Evolutionary conservation across 345 rosid species (phyloP), one percentile per base, ranked within the genome.

Genomic region (Laguncularia racemosa): DNA sequence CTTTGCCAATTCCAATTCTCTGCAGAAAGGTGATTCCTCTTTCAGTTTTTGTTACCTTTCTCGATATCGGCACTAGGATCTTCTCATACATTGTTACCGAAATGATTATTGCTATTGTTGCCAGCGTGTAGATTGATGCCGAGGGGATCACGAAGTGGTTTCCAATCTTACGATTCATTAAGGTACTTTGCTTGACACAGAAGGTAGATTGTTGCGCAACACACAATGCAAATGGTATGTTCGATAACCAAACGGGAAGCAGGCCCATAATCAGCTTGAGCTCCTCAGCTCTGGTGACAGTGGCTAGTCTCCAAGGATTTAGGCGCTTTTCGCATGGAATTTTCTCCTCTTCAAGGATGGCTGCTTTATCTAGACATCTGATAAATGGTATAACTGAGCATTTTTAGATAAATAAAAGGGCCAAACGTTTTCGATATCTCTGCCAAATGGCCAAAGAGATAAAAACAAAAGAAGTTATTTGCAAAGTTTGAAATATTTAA

Each of bases 331-430:
- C 79, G 13, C 53, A 56, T 50, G 66, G 59, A 55, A 44, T 61
- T 66, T 57, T 78, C 21, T 68, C 55, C 46, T 62, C 70, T 55
- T 79, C 84, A 18, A 82, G 12, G 49, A 89, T 62, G 18, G 99
- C 95, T 12, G 99, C 97, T 68, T 82, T 89, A 75, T 93, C 99
- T 16, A 93, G 83, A 77, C 80, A 92, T 73, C 98, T 92, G 80
- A 50, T 67, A 74, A 47, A 50, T 15, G 23, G 20, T 52, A 14
- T 18, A 47, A 18, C 3, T 4, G 50, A 4, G 14, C 50, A 47
- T 15, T 8, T 44, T 44, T 7, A 44, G n/a, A n/a, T n/a, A n/a
- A n/a, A n/a, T n/a, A n/a, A n/a, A n/a, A n/a, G n/a, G n/a, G n/a
- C n/a, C n/a, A n/a, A n/a, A n/a, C n/a, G n/a, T n/a, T n/a, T n/a